Evolutionary conservation across 805 yeast species (phyloP).

Genomic region (Metschnikowia santaceciliae): DNA sequence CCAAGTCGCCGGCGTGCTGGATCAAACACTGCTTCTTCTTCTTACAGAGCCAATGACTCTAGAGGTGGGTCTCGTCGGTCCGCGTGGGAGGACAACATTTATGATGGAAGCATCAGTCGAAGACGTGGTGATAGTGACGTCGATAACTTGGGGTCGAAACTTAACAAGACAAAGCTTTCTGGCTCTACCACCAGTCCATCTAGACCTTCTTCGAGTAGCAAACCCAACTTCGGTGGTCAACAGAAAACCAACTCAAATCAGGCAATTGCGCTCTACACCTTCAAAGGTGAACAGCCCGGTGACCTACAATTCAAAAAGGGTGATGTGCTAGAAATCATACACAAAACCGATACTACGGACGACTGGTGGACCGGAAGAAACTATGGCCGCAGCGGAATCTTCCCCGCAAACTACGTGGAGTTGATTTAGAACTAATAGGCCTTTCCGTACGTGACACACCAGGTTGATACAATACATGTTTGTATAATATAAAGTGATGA

Average conservation of each 20-base stretch:
- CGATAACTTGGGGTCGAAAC: constrained; percentile 32
- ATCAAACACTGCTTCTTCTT: constrained; percentile 17
- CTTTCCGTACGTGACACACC: background rate
- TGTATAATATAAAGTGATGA: background rate
- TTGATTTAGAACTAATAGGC: constrained; percentile 39
- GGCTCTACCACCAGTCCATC: constrained; percentile 24
- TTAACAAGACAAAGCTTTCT: constrained; percentile 29
- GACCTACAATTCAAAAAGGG: constrained; percentile 93
- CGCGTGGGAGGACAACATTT: constrained; percentile 85
- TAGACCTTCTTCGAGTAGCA: constrained; percentile 37
- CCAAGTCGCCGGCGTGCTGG: constrained; percentile 20
- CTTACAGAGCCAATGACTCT: constrained; percentile 7
- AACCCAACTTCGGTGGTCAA: constrained; percentile 38
- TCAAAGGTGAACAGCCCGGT: constrained; percentile 90
- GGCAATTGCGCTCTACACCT: constrained; percentile 85
- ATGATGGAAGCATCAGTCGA: constrained; percentile 44
- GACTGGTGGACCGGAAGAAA: constrained; percentile 99
- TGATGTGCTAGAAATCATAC: constrained; percentile 81
- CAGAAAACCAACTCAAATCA: constrained; percentile 51
- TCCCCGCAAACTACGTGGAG: constrained; percentile 97
- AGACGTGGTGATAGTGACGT: constrained; percentile 31
- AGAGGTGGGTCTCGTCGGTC: constrained; percentile 28
- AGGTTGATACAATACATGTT: background rate
- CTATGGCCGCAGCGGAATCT: constrained; percentile 82
- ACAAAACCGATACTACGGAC: constrained; percentile 82